These are phyloP conservation scores for Nothophaeocryptopus gaeumannii DNA, from an alignment of 2,329 filamentous ascomycete species.

Conservation along the genomic window DNA sequence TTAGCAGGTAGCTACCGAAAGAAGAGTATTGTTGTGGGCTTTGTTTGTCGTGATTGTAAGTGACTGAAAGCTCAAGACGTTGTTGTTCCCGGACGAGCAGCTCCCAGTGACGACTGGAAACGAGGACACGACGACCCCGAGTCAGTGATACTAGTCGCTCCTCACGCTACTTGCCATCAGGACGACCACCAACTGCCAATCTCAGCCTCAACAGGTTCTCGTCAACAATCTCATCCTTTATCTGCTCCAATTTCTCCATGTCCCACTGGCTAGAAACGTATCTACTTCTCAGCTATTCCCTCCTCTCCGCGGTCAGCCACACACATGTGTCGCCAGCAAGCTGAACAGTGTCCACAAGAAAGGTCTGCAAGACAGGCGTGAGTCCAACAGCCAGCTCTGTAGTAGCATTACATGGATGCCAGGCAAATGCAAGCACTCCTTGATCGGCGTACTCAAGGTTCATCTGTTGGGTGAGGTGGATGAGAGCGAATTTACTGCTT, in stretches of 20 bases:
- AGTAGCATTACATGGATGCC: constrained; percentile 48
- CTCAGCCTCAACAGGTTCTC: constrained; percentile 37
- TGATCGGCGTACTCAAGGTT: constrained; percentile 44
- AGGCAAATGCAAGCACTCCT: constrained; percentile 40
- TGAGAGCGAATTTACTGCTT: constrained; percentile 45
- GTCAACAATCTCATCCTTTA: constrained; percentile 35
- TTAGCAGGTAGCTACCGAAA: too few relatives aligned
- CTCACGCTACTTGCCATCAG: too few relatives aligned
- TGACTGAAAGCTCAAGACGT: too few relatives aligned
- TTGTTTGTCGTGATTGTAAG: too few relatives aligned
- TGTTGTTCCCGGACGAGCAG: too few relatives aligned
- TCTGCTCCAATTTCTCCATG: constrained; percentile 37
- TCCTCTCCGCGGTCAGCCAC: constrained; percentile 34
- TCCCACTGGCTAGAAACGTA: constrained; percentile 39
- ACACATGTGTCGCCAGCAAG: constrained; percentile 33
- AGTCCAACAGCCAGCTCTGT: constrained; percentile 43
- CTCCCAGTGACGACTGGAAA: background rate
- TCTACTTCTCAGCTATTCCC: constrained; percentile 39
- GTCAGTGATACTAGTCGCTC: too few relatives aligned
- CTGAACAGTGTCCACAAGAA: constrained; percentile 29
- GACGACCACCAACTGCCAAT: constrained; percentile 20
- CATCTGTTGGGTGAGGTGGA: constrained; percentile 47
- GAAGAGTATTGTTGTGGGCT: too few relatives aligned
- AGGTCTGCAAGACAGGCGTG: constrained; percentile 29
- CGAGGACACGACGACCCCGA: background rate